These are phyloP conservation scores for Hymenoscyphus repandus DNA, from an alignment of 2,329 filamentous ascomycete genomes.

Conservation along the genomic window DNA sequence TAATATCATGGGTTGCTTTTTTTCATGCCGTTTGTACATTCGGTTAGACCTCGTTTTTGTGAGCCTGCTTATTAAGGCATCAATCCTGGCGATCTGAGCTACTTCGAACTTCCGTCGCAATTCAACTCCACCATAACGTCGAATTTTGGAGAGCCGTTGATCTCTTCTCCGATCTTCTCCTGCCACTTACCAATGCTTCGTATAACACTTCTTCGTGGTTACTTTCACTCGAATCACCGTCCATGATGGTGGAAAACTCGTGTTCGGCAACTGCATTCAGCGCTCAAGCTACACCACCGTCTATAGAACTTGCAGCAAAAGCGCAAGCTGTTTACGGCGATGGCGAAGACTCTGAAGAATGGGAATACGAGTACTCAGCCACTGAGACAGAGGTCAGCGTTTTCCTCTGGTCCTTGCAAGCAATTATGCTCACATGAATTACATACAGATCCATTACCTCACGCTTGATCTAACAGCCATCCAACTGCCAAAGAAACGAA, in stretches of 20 bases:
- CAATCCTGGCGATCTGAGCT: too few relatives aligned
- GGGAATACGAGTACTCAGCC: conserved; percentile 62
- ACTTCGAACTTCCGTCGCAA: too few relatives aligned
- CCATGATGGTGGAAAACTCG: conserved; percentile 21
- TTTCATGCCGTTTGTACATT: too few relatives aligned
- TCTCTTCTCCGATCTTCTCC: too few relatives aligned
- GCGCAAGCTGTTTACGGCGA: conserved; percentile 6
- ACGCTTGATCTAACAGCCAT: conserved; percentile 21
- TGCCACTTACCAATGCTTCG: conserved; percentile 16
- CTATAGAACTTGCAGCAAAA: conserved; percentile 8
- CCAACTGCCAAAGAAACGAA: conserved; percentile 5
- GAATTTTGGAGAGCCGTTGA: too few relatives aligned
- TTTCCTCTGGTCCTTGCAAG: not conserved
- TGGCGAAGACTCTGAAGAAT: conserved; percentile 52
- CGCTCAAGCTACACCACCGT: conserved; percentile 11
- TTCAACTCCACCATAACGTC: too few relatives aligned
- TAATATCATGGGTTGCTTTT: too few relatives aligned
- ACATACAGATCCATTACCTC: conserved; percentile 27
- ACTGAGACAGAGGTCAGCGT: conserved; percentile 53
- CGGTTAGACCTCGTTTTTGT: too few relatives aligned
- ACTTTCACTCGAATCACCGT: conserved; percentile 22
- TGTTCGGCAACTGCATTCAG: conserved; percentile 1
- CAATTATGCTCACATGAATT: conserved; percentile 3
- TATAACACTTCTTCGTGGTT: conserved; percentile 12
- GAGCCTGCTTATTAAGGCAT: too few relatives aligned